Percentiles rank a stretch among this genome's conserved stretches.
These are phyloP conservation scores for Carex scoparia DNA, from an alignment of 176 grass and related monocot genomes.

Conservation along the genomic window DNA sequence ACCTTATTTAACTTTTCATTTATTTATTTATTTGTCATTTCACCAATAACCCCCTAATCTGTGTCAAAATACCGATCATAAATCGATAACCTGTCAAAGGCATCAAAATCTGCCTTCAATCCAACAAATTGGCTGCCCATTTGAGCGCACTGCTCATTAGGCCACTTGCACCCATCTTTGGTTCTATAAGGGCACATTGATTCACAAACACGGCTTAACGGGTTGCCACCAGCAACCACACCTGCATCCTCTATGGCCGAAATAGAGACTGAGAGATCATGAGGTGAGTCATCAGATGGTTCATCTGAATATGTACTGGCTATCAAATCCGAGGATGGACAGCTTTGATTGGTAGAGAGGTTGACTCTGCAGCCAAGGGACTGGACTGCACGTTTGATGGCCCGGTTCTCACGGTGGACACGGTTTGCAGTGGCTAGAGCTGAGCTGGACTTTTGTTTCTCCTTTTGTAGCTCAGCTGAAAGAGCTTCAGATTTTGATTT, in stretches of 20 bases:
- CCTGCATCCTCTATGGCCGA: conserved; percentile 65
- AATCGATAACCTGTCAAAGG: conserved; percentile 76
- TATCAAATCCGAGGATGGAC: conserved; percentile 15
- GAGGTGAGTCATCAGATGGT: conserved; percentile 6
- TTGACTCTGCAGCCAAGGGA: conserved; percentile 75
- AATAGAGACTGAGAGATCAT: conserved; percentile 60
- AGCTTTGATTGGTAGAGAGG: conserved; percentile 35
- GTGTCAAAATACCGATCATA: conserved; percentile 74
- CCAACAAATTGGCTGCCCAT: conserved; percentile 88
- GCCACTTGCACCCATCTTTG: conserved; percentile 89
- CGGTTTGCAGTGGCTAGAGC: conserved; percentile 52
- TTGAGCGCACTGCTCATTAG: conserved; percentile 69
- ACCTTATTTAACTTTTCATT: background rate
- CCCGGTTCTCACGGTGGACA: conserved; percentile 51
- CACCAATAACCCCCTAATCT: conserved; percentile 35
- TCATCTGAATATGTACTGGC: conserved; percentile 27
- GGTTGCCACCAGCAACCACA: conserved; percentile 36
- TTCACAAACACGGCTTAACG: conserved; percentile 49
- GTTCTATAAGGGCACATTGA: conserved; percentile 67
- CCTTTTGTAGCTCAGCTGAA: conserved; percentile 51
- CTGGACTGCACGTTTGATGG: conserved; percentile 76
- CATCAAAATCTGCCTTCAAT: conserved; percentile 94
- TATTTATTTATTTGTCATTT: background rate
- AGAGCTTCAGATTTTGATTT: conserved; percentile 53
- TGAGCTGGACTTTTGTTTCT: conserved; percentile 41